Evolutionary conservation across 768 basidiomycete genomes (phyloP).

Genomic region (Agrocybe chaxingu): DNA sequence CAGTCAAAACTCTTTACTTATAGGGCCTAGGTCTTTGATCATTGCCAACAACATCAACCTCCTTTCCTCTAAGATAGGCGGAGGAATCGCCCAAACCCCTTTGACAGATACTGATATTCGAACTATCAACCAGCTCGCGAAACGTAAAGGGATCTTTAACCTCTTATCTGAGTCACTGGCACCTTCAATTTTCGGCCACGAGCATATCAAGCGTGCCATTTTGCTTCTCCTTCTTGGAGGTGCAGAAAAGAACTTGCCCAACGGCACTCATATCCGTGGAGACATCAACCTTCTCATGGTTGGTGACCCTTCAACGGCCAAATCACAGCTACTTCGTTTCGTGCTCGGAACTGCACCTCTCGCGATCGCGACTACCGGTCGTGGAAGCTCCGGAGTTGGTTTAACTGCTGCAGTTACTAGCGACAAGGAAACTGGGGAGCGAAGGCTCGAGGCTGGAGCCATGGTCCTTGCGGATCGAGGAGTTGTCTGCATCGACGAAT

Average conservation of each 20-base stretch:
- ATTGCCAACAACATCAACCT: constrained; percentile 94
- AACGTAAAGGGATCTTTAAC: constrained; percentile 81
- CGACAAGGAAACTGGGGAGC: constrained; percentile 96
- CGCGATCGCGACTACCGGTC: constrained; percentile 96
- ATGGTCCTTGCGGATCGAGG: constrained; percentile 99
- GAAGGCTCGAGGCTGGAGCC: constrained; percentile 94
- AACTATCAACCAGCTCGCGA: constrained; percentile 90
- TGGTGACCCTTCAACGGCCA: constrained; percentile 98
- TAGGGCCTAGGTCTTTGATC: constrained; percentile 70
- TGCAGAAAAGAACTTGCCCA: constrained; percentile 95
- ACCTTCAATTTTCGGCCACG: constrained; percentile 95
- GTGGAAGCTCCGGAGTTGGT: constrained; percentile 98
- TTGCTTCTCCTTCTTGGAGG: constrained; percentile 92
- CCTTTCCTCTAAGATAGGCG: constrained; percentile 91
- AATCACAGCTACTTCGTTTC: constrained; percentile 94
- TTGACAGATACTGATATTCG: constrained; percentile 94
- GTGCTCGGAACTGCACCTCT: constrained; percentile 94
- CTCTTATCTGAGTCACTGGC: constrained; percentile 94
- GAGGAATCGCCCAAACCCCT: constrained; percentile 89
- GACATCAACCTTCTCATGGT: constrained; percentile 99
- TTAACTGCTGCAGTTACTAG: constrained; percentile 97
- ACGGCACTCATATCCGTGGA: constrained; percentile 98
- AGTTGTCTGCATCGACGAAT: constrained; percentile 99
- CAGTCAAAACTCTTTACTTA: constrained; percentile 8
- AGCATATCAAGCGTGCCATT: constrained; percentile 93